Percentiles rank a stretch among this genome's conserved stretches.
Evolutionary conservation across 257 asterid species (phyloP).

Genomic region (Prunella vulgaris): DNA sequence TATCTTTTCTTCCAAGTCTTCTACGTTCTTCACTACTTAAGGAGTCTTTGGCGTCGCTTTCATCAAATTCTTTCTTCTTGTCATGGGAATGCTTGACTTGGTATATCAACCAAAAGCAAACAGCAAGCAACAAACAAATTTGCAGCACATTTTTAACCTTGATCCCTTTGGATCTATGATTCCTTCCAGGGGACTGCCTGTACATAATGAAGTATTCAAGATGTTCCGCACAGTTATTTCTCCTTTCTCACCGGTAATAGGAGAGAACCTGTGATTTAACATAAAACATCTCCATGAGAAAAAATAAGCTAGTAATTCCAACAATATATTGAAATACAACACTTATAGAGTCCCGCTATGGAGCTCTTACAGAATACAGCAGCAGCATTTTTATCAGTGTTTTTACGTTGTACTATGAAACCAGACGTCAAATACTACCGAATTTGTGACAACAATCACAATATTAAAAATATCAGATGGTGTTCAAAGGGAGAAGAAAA

Average conservation of each 20-base stretch:
- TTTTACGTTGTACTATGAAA: background rate
- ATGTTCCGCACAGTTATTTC: slow-evolving; percentile 13
- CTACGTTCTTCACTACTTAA: slow-evolving; percentile 23
- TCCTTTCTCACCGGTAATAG: slow-evolving; percentile 9
- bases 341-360: background rate
- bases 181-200: slow-evolving; percentile 70
- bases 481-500: background rate
- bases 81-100: slow-evolving; percentile 85
- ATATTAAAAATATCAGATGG: background rate
- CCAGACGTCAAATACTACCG: background rate
- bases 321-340: background rate
- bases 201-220: slow-evolving; percentile 44
- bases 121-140: slow-evolving; percentile 69
- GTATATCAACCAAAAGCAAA: slow-evolving; percentile 91
- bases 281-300: background rate
- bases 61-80: slow-evolving; percentile 67
- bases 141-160: slow-evolving; percentile 61
- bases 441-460: background rate
- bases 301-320: background rate
- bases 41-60: slow-evolving; percentile 41
- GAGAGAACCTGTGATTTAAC: slow-evolving; percentile 24
- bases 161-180: slow-evolving; percentile 67
- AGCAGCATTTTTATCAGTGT: background rate
- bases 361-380: background rate
- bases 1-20: slow-evolving; percentile 75